A percentile compares a stretch with the other conserved stretches of the same genome.
These are phyloP conservation scores for Hyphopichia fennica DNA, from an alignment of 1,139 yeast species.

Conservation along the genomic window DNA sequence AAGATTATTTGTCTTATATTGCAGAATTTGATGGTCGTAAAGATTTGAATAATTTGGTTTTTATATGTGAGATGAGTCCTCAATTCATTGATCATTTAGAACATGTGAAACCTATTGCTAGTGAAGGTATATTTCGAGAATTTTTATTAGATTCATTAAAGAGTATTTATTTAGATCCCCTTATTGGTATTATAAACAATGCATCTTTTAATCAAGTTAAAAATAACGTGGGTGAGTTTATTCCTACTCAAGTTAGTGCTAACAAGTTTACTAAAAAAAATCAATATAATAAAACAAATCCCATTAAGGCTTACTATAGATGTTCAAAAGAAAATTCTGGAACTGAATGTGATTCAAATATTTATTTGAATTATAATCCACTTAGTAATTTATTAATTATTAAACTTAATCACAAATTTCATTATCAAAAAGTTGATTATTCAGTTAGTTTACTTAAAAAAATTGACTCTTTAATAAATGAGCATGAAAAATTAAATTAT, in stretches of 20 bases:
- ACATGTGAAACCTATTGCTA: constrained; percentile 20
- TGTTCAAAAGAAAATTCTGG: neutral
- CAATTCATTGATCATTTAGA: constrained; percentile 32
- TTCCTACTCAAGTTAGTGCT: constrained; percentile 7
- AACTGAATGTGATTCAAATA: constrained; percentile 11
- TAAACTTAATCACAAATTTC: constrained; percentile 26
- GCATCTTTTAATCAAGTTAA: constrained; percentile 26
- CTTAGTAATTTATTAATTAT: constrained; percentile 25
- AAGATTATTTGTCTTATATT: constrained; percentile 31
- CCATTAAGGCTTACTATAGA: constrained; percentile 24
- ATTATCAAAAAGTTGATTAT: constrained; percentile 8
- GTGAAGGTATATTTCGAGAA: constrained; percentile 39
- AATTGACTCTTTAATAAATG: constrained; percentile 15
- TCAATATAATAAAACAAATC: constrained; percentile 23
- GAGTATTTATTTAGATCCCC: constrained; percentile 41
- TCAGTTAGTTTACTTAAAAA: constrained; percentile 12
- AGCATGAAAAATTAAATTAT: constrained; percentile 13
- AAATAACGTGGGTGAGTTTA: constrained; percentile 29
- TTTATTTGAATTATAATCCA: constrained; percentile 28
- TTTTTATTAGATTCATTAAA: constrained; percentile 36
- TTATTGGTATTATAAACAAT: constrained; percentile 29
- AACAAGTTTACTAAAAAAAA: constrained; percentile 12
- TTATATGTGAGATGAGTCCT: constrained; percentile 36
- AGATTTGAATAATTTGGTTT: constrained; percentile 31
- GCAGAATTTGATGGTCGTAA: constrained; percentile 19